A percentile compares a stretch with the other conserved stretches of the same genome.
Evolutionary conservation across 23 red algal genomes (phyloP).

Genomic region (Gracilariopsis chorda): DNA sequence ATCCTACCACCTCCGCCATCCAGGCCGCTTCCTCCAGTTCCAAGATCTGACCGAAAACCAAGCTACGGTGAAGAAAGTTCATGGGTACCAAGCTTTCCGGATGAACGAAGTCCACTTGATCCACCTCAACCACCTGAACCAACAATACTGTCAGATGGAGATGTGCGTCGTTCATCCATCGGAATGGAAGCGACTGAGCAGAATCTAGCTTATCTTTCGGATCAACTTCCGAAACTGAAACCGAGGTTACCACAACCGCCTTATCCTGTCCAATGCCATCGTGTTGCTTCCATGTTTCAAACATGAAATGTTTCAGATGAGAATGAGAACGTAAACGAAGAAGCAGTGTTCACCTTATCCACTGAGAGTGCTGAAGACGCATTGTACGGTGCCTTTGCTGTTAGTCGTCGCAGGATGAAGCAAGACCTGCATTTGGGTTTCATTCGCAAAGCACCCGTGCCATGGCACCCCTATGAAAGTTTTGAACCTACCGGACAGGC

Average conservation of each 20-base stretch:
- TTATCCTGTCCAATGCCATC: slow-evolving; percentile 12
- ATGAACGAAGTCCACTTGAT: slow-evolving; percentile 51
- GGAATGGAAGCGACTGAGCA: slow-evolving; percentile 2
- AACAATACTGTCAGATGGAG: slow-evolving; percentile 59
- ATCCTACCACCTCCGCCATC: slow-evolving; percentile 22
- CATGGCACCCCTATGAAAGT: slow-evolving; percentile 27
- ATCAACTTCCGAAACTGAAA: slow-evolving; percentile 40
- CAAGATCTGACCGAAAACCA: slow-evolving; percentile 29
- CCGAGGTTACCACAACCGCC: slow-evolving; percentile 22
- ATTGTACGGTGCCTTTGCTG: slow-evolving; percentile 28
- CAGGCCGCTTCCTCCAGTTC: slow-evolving; percentile 31
- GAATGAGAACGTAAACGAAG: slow-evolving; percentile 18
- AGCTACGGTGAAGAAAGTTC: slow-evolving; percentile 63
- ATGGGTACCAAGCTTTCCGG: slow-evolving; percentile 51
- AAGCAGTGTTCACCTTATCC: slow-evolving; percentile 8
- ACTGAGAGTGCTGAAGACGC: slow-evolving; percentile 46
- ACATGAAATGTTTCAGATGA: slow-evolving; percentile 19
- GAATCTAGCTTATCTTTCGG: slow-evolving; percentile 22
- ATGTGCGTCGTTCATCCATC: not conserved
- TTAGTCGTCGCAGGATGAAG: slow-evolving; percentile 30
- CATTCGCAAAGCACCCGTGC: not conserved
- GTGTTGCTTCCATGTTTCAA: not conserved
- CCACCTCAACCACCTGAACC: slow-evolving; percentile 54
- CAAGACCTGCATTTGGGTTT: not conserved
- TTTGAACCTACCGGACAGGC: slow-evolving; percentile 1